A percentile compares a stretch with the other conserved stretches of the same genome.
These are phyloP conservation scores for Amanita muscaria DNA, from an alignment of 768 basidiomycete genomes.

Conservation along the genomic window DNA sequence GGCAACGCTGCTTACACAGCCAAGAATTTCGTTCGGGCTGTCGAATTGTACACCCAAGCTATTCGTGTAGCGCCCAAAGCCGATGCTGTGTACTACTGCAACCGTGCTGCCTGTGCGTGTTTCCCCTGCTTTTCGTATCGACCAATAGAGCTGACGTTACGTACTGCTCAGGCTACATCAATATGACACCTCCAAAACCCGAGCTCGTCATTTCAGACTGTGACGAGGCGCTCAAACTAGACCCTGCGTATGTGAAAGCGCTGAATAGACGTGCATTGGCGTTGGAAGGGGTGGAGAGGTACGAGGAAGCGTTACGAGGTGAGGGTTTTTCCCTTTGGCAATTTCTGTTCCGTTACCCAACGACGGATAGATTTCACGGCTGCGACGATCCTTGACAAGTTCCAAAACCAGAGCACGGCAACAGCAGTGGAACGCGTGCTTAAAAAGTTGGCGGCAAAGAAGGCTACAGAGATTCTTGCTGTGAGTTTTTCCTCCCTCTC, in stretches of 20 bases:
- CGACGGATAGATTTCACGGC: conserved; percentile 76
- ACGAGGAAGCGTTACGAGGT: conserved; percentile 78
- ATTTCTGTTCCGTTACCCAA: neutral
- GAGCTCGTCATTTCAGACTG: conserved; percentile 85
- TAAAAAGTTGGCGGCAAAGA: conserved; percentile 67
- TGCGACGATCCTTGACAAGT: conserved; percentile 90
- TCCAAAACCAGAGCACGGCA: conserved; percentile 74
- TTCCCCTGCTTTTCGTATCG: neutral
- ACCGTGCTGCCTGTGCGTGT: conserved; percentile 87
- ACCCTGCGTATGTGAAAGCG: conserved; percentile 81
- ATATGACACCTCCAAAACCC: conserved; percentile 77
- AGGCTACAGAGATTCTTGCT: conserved; percentile 63
- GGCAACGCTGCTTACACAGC: conserved; percentile 66
- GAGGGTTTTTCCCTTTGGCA: conserved; percentile 16
- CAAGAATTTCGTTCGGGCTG: conserved; percentile 51
- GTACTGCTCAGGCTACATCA: conserved; percentile 65
- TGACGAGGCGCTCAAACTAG: conserved; percentile 76
- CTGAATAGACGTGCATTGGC: conserved; percentile 86
- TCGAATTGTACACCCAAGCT: conserved; percentile 63
- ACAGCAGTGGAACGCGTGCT: conserved; percentile 87
- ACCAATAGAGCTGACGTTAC: neutral
- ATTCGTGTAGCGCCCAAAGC: conserved; percentile 67
- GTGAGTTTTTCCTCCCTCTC: conserved; percentile 28
- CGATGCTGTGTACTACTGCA: conserved; percentile 93
- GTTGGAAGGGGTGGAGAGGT: conserved; percentile 64